These are phyloP conservation scores for Coprinopsis cinerea DNA, from an alignment of 768 basidiomycete genomes.

Conservation along the genomic window DNA sequence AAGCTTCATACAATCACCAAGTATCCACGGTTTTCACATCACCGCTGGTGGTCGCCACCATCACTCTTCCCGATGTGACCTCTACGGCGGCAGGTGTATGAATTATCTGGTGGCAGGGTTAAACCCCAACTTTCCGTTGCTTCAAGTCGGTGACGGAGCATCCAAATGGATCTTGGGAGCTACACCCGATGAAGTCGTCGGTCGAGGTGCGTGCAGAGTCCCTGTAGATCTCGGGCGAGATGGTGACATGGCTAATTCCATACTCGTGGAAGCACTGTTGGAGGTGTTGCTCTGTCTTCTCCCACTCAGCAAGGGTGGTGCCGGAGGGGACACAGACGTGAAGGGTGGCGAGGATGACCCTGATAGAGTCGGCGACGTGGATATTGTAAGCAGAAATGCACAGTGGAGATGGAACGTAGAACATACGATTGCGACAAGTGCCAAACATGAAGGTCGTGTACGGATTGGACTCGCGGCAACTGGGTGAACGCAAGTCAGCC, in stretches of 20 bases:
- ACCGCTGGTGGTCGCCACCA: neutral
- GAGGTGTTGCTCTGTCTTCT: constrained; percentile 39
- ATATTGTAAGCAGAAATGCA: constrained; percentile 2
- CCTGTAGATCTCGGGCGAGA: constrained; percentile 42
- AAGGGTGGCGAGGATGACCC: constrained; percentile 47
- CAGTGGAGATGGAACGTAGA: constrained; percentile 5
- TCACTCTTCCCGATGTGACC: constrained; percentile 1
- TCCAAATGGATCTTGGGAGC: constrained; percentile 37
- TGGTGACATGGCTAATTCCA: constrained; percentile 50
- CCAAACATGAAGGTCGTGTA: constrained; percentile 53
- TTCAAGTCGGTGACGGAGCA: constrained; percentile 36
- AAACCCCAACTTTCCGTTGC: constrained; percentile 22
- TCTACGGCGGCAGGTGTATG: no score
- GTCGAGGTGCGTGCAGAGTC: constrained; percentile 27
- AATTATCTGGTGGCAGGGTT: no score
- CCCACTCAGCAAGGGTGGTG: constrained; percentile 46
- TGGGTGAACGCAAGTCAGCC: constrained; percentile 13
- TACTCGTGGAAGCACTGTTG: constrained; percentile 49
- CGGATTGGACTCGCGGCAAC: constrained; percentile 40
- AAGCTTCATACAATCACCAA: no score
- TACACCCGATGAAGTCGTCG: constrained; percentile 23
- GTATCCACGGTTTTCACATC: neutral
- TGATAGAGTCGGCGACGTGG: constrained; percentile 14
- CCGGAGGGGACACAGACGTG: constrained; percentile 45
- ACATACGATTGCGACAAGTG: constrained; percentile 46